Percentiles rank a stretch among this genome's conserved stretches.
Evolutionary conservation across 257 asterid genomes (phyloP).

Genomic region (Solanum chaucha): DNA sequence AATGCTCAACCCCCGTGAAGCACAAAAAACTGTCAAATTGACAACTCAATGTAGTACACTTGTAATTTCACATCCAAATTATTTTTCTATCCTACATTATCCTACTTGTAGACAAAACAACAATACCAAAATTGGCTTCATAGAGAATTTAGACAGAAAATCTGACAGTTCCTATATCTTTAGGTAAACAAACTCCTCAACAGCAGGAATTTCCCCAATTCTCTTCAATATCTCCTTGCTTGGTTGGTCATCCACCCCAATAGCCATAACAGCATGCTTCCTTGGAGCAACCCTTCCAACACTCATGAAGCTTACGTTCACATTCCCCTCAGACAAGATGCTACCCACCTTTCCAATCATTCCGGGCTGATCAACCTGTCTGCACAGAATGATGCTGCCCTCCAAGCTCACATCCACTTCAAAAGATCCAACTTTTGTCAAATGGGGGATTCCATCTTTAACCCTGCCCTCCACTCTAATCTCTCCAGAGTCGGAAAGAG

Average conservation of each 20-base stretch:
- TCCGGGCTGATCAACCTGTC: conserved; percentile 96
- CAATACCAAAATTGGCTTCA: conserved; percentile 19
- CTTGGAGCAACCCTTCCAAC: conserved; percentile 92
- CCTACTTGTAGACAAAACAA: conserved; percentile 3
- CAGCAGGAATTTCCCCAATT: conserved; percentile 78
- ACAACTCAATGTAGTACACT: not conserved
- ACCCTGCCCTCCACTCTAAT: conserved; percentile 75
- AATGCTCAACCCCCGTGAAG: not conserved
- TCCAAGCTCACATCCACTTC: conserved; percentile 91
- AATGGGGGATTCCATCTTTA: conserved; percentile 76
- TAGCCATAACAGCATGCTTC: conserved; percentile 89
- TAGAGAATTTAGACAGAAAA: not conserved
- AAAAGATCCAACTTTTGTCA: conserved; percentile 74
- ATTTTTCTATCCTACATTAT: conserved; percentile 7
- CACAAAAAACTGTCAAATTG: not conserved
- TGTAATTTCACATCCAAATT: conserved; percentile 1
- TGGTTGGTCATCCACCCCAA: conserved; percentile 88
- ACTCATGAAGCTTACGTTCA: conserved; percentile 81
- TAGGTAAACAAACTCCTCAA: conserved; percentile 83
- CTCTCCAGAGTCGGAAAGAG: conserved; percentile 67
- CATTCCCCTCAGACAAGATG: conserved; percentile 68
- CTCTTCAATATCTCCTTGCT: conserved; percentile 57
- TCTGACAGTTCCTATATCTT: conserved; percentile 26
- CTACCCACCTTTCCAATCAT: conserved; percentile 91
- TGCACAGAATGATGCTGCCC: conserved; percentile 77